Evolutionary conservation across 805 yeast genomes (phyloP).

Genomic region (Metschnikowia amazonensis): DNA sequence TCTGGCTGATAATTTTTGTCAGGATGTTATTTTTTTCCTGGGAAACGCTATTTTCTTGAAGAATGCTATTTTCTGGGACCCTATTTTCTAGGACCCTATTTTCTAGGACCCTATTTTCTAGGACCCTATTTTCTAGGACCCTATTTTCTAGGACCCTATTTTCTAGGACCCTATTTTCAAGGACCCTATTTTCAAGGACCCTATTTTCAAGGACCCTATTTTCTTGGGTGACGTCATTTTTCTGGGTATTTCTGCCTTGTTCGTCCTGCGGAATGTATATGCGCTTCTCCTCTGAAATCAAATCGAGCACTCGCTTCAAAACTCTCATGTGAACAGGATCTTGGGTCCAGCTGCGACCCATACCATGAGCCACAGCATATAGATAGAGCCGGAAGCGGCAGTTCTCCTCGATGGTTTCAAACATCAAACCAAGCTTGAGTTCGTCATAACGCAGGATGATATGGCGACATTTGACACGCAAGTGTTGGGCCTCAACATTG

Average conservation of each 20-base stretch:
- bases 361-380: constrained; percentile 11
- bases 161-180: too few species aligned
- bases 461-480: not conserved
- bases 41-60: not conserved
- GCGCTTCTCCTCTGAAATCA: not conserved
- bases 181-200: too few species aligned
- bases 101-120: too few species aligned
- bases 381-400: constrained; percentile 16
- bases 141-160: too few species aligned
- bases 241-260: not conserved
- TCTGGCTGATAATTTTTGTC: not conserved
- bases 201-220: too few species aligned
- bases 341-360: constrained; percentile 6
- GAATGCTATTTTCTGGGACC: too few species aligned
- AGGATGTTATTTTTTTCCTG: too few species aligned
- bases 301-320: constrained; percentile 6
- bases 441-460: constrained; percentile 10
- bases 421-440: constrained; percentile 10
- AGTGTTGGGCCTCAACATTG: constrained; percentile 3
- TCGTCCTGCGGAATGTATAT: not conserved
- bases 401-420: constrained; percentile 9
- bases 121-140: too few species aligned
- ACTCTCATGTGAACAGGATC: constrained; percentile 8
- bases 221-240: not conserved
- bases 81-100: too few species aligned